These are phyloP conservation scores for Picea engelmannii DNA, from an alignment of 83 land plant species.

Conservation along the genomic window DNA sequence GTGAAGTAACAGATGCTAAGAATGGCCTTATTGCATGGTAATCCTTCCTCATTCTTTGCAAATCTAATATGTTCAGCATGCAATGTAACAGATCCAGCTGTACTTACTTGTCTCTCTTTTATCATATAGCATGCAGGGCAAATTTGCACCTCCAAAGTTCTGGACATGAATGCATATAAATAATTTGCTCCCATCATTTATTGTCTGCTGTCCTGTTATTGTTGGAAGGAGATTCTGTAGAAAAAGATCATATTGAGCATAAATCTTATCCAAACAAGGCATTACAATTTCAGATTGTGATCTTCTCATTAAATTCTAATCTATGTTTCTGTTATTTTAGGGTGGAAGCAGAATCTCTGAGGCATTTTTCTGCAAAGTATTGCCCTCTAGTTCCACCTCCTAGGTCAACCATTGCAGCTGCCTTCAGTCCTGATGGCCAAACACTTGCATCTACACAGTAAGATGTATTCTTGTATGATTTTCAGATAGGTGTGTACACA, in stretches of 20 bases:
- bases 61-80: not conserved
- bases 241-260: not conserved
- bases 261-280: too few relatives aligned
- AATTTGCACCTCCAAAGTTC: too few relatives aligned
- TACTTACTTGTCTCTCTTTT: too few relatives aligned
- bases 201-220: too few relatives aligned
- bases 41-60: not conserved
- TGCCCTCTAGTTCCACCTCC: conserved; percentile 95
- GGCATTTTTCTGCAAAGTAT: conserved; percentile 79
- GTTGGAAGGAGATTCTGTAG: too few relatives aligned
- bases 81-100: too few relatives aligned
- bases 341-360: conserved; percentile 86
- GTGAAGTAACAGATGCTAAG: conserved; percentile 59
- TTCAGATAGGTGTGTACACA: too few relatives aligned
- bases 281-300: too few relatives aligned
- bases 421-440: conserved; percentile 92
- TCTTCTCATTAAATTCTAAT: too few relatives aligned
- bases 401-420: conserved; percentile 96
- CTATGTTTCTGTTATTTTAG: conserved; percentile 27
- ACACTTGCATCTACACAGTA: conserved; percentile 98
- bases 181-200: too few relatives aligned
- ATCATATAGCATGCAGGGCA: too few relatives aligned
- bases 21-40: conserved; percentile 74
- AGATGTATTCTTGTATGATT: conserved; percentile 19
- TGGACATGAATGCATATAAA: too few relatives aligned